phyloP scores from a whole-genome alignment of 129 eudicot genomes.

The Solidago caesia region DNA sequence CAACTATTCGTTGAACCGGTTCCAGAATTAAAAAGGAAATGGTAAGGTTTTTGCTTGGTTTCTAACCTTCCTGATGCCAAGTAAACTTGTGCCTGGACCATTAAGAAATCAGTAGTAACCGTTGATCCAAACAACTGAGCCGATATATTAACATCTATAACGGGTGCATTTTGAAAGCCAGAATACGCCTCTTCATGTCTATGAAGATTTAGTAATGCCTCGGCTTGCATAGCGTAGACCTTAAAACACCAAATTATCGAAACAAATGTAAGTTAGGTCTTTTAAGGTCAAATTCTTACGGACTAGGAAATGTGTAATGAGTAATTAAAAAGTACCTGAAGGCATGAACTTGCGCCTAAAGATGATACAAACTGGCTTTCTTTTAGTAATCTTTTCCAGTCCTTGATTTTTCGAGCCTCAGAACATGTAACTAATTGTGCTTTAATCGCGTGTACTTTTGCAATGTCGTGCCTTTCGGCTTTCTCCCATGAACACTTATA shows the following conservation, averaged over 20 bases:
- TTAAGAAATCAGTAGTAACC: constrained; percentile 35
- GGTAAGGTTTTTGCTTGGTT: neutral
- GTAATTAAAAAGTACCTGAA: constrained; percentile 44
- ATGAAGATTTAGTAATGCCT: constrained; percentile 64
- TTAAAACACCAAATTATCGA: constrained; percentile 18
- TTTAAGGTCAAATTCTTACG: neutral
- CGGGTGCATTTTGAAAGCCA: constrained; percentile 44
- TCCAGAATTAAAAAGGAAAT: no score
- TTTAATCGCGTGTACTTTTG: constrained; percentile 50
- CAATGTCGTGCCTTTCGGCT: constrained; percentile 41
- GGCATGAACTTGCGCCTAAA: constrained; percentile 73
- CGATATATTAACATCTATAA: constrained; percentile 37
- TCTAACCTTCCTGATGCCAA: constrained; percentile 68
- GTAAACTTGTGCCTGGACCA: constrained; percentile 52
- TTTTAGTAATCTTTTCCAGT: constrained; percentile 52
- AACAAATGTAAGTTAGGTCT: neutral
- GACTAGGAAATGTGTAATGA: neutral
- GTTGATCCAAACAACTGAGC: constrained; percentile 48
- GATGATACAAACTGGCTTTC: constrained; percentile 47
- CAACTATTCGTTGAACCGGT: no score
- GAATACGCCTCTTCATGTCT: constrained; percentile 74
- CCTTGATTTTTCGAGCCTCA: constrained; percentile 42
- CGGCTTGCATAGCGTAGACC: constrained; percentile 74
- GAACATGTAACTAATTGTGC: constrained; percentile 36
- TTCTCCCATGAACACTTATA: constrained; percentile 59